Evolutionary conservation across 2,329 filamentous ascomycete species (phyloP), one percentile per base, ranked within the genome.

Genomic region (Fusarium setosum): DNA sequence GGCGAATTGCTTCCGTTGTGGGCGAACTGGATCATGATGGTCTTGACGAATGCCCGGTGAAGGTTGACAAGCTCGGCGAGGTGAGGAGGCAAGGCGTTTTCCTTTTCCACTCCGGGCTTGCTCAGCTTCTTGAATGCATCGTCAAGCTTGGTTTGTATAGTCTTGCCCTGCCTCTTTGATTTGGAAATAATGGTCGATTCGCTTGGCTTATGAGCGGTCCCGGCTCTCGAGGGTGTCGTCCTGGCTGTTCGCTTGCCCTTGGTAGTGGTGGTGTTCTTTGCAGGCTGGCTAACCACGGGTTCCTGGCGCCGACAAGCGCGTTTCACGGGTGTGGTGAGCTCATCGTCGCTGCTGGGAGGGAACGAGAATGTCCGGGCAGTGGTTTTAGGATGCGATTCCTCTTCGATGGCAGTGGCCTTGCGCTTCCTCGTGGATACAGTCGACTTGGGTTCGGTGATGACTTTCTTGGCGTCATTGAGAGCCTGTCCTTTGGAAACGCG

Each of bases 11-110:
- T 79, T 59, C 90, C 89, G 74, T 90, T 88, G 76, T 94, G 91
- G 2, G 89, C 89, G 61, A 88, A 85, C 71, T 93, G 90, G 10
- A 94, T 79, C 1, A 86, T 85, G 21, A 93, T 80, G 0, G 90
- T 88, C 71, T 89, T 89, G 58, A 92, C 81, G 67, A 94, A 91
- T 11, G 89, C 84, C 37, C 82, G 81, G 74, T 93, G 88, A 23
- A 94, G 81, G 56, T 85, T 80, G 49, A 92, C 77, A 15, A 93
- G 80, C 47, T 91, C 86, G 57, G 82, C 75, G 37, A 89, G 78
- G 68, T 88, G 86, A 17, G 73, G 73, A 11, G 85, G 86, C 6
- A 90, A 80, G 7, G 71, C 71, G 21, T 59, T 29, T 47, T 57
- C 23, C 26, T 75, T 63, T 10, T 59, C 53, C 2, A 40, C 37